A percentile compares a stretch with the other conserved stretches of the same genome.
These are phyloP conservation scores for Trebouxiophyceae sp. DNA, from an alignment of 163 green algal species.

Conservation along the genomic window DNA sequence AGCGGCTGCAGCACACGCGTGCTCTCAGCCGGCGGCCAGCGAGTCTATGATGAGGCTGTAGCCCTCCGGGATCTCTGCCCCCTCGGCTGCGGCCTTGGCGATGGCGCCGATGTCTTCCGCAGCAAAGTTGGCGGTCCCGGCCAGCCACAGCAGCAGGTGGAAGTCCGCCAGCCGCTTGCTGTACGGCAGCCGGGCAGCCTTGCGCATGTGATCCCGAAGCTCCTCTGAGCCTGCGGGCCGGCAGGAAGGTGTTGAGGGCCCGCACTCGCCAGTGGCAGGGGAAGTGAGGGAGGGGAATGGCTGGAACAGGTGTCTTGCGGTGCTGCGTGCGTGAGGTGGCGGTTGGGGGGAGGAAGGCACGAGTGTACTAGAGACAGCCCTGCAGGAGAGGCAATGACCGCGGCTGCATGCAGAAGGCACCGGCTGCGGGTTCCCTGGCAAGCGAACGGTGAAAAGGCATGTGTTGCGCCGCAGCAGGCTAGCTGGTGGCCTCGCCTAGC, in stretches of 20 bases:
- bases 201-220: constrained; percentile 65
- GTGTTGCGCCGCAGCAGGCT: no score
- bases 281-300: neutral
- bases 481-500: neutral
- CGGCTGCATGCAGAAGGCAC: no score
- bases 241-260: no score
- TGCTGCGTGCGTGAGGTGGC: no score
- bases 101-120: constrained; percentile 43
- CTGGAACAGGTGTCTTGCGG: neutral
- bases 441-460: no score
- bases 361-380: neutral
- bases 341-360: neutral
- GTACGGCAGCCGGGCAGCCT: constrained; percentile 40
- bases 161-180: constrained; percentile 76
- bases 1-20: no score
- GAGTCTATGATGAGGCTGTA: constrained; percentile 91
- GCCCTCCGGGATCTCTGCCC: constrained; percentile 68
- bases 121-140: constrained; percentile 19
- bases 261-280: neutral
- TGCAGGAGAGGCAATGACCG: neutral
- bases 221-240: constrained; percentile 41
- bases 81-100: constrained; percentile 47
- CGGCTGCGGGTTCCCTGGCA: no score
- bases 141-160: constrained; percentile 91
- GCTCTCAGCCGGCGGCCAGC: no score